These are phyloP conservation scores for Parsonsia alboflavescens DNA, from an alignment of 257 asterid genomes.

Conservation along the genomic window DNA sequence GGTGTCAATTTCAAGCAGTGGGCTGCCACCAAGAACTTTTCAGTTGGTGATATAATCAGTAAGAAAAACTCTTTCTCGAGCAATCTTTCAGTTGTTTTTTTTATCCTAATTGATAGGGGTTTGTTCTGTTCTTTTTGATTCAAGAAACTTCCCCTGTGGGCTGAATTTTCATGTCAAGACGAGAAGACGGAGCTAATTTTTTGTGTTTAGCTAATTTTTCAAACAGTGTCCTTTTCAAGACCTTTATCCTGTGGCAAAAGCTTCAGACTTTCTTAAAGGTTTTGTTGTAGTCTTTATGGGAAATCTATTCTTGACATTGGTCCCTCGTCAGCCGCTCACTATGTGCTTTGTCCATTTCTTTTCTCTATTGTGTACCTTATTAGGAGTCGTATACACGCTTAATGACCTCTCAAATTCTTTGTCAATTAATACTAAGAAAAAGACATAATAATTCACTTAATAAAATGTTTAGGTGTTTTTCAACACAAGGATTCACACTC, in stretches of 20 bases:
- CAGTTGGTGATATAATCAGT: conserved; percentile 60
- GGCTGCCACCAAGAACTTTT: conserved; percentile 55
- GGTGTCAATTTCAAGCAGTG: conserved; percentile 65
- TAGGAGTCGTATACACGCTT: no score
- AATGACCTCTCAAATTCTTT: no score
- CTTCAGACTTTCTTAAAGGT: neutral
- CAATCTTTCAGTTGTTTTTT: neutral
- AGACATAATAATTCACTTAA: no score
- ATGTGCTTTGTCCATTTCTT: neutral
- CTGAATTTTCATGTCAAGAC: neutral
- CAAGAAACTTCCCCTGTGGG: neutral
- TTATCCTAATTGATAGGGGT: no score
- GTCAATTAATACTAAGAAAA: no score
- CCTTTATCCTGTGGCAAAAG: neutral
- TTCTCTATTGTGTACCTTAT: no score
- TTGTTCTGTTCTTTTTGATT: neutral
- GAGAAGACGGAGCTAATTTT: neutral
- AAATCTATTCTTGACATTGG: conserved; percentile 8
- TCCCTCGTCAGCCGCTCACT: neutral
- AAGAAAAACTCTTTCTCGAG: conserved; percentile 1
- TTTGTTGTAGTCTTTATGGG: neutral
- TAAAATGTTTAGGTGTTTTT: no score
- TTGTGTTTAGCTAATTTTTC: conserved; percentile 10
- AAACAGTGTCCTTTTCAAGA: neutral
- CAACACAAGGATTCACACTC: no score